Conservation (phyloP, 257 asterid species). For the Nyctanthes arbortristis region DNA sequence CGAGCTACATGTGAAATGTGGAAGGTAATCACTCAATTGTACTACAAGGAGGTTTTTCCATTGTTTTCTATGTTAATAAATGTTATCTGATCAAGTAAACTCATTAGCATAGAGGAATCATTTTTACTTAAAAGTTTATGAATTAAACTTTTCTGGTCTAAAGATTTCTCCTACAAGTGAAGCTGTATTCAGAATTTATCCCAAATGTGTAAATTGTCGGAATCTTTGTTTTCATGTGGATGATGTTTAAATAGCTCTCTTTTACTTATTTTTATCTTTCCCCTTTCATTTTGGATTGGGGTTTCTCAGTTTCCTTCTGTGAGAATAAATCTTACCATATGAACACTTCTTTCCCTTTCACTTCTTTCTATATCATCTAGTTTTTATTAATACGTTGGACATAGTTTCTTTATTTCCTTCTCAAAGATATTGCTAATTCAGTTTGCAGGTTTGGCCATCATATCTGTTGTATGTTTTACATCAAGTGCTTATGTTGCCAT, state of each 20-base stretch:
- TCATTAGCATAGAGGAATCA: background rate
- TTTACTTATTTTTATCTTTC: background rate
- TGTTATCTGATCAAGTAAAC: background rate
- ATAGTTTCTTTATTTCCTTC: background rate
- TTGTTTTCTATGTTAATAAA: background rate
- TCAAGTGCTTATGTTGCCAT: constrained; percentile 73
- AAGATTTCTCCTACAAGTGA: background rate
- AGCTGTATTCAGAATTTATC: background rate
- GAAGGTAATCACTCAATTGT: constrained; percentile 55
- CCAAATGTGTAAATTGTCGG: no score
- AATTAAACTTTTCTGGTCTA: background rate
- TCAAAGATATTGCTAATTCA: constrained; percentile 29
- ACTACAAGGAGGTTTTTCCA: background rate
- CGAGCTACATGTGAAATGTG: constrained; percentile 72
- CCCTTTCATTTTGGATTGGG: background rate
- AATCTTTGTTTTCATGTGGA: no score
- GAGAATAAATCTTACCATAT: background rate
- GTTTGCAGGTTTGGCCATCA: constrained; percentile 90
- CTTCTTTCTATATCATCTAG: background rate
- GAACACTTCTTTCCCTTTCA: background rate
- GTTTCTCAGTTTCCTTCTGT: background rate
- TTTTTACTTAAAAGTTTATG: background rate
- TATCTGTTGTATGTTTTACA: constrained; percentile 73
- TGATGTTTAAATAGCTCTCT: background rate
- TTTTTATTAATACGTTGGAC: background rate